These are phyloP conservation scores for Mycothermus thermophilus DNA, from an alignment of 495 filamentous ascomycete genomes.

Conservation along the genomic window DNA sequence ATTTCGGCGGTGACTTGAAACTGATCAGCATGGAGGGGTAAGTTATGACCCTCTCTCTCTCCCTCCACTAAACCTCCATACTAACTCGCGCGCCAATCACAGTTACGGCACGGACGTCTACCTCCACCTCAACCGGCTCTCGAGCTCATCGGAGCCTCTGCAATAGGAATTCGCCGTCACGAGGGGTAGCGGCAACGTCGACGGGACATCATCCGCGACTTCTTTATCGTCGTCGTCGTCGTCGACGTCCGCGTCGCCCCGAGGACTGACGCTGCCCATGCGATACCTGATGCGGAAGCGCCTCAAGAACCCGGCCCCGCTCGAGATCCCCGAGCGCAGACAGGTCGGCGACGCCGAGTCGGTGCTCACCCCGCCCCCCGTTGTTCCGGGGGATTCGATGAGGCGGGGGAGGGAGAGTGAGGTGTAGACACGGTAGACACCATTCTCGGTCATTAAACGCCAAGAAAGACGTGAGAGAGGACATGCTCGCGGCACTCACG, in stretches of 20 bases:
- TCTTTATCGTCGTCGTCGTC: no score
- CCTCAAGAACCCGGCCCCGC: slow-evolving; percentile 30
- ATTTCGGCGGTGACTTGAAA: slow-evolving; percentile 94
- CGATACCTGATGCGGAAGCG: slow-evolving; percentile 45
- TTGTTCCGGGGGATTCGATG: no score
- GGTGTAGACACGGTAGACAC: no score
- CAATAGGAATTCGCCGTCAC: slow-evolving; percentile 98
- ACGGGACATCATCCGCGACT: no score
- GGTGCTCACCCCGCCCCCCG: background rate
- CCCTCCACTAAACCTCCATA: background rate
- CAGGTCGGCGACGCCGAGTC: slow-evolving; percentile 78
- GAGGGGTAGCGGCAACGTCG: slow-evolving; percentile 40
- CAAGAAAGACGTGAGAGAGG: no score
- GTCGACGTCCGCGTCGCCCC: slow-evolving; percentile 44
- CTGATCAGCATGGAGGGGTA: slow-evolving; percentile 99
- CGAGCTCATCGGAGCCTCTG: slow-evolving; percentile 86
- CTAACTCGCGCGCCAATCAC: background rate
- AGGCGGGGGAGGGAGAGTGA: no score
- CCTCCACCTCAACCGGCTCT: slow-evolving; percentile 89
- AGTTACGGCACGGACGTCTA: slow-evolving; percentile 99
- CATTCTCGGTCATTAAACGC: no score
- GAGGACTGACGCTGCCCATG: slow-evolving; percentile 70
- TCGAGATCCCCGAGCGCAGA: slow-evolving; percentile 66
- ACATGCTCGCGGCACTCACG: no score
- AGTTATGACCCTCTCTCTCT: slow-evolving; percentile 20